Evolutionary conservation across 1,284 basidiomycete species (phyloP).

Genomic region (Coriolopsis trogii): DNA sequence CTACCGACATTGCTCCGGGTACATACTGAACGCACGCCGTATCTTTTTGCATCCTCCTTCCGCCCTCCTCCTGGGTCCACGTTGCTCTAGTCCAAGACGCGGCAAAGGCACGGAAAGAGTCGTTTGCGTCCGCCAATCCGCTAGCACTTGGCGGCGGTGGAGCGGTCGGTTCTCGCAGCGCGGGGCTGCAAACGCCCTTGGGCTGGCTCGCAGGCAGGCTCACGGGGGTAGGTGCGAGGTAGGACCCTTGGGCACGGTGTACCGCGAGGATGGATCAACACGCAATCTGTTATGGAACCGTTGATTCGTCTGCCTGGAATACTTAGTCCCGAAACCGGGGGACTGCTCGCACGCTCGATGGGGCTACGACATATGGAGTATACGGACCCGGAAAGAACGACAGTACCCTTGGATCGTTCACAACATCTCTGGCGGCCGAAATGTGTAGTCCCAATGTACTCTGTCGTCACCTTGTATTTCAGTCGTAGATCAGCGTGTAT

Average conservation of each 20-base stretch:
- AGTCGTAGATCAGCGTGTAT: neutral
- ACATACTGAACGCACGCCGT: conserved; percentile 2
- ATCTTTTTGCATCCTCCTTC: neutral
- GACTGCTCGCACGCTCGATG: conserved; percentile 12
- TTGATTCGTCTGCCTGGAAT: neutral
- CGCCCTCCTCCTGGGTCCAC: too few relatives aligned
- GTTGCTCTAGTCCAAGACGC: conserved; percentile 69
- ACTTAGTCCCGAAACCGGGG: conserved; percentile 11
- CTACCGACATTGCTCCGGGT: conserved; percentile 6
- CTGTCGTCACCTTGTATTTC: neutral
- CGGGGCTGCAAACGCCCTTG: conserved; percentile 69
- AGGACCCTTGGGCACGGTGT: conserved; percentile 1
- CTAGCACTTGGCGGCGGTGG: conserved; percentile 67
- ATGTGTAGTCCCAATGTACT: neutral
- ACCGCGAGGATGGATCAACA: conserved; percentile 2
- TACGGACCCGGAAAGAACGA: conserved; percentile 4
- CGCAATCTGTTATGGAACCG: neutral
- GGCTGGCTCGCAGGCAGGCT: conserved; percentile 79
- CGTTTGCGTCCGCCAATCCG: conserved; percentile 76
- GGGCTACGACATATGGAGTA: conserved; percentile 9
- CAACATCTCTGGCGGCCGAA: neutral
- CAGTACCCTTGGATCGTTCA: too few relatives aligned
- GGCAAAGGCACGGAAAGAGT: conserved; percentile 71
- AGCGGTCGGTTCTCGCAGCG: conserved; percentile 57
- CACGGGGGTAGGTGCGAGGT: conserved; percentile 61